Percentiles rank a stretch among this genome's conserved stretches.
Conservation (phyloP, 495 filamentous ascomycete genomes). For the Tuber indicum region DNA sequence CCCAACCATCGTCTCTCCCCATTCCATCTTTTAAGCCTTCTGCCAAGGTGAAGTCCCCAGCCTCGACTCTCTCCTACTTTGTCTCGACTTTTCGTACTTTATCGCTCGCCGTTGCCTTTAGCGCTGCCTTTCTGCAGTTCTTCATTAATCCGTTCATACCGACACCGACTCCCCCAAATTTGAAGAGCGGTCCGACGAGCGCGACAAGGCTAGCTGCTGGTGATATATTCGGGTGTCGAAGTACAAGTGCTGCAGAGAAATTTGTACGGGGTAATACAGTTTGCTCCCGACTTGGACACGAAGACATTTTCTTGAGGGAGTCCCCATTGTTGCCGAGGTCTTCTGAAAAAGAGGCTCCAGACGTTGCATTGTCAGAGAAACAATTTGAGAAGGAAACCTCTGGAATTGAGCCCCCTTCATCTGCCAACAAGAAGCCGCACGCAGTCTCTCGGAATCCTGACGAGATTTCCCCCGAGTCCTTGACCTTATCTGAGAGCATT, state of each 20-base stretch:
- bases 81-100: conserved; percentile 18
- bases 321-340: background rate
- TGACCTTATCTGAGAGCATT: conserved; percentile 12
- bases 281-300: background rate
- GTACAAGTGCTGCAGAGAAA: conserved; percentile 20
- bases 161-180: conserved; percentile 10
- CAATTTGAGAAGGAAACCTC: conserved; percentile 1
- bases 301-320: background rate
- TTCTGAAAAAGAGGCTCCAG: background rate
- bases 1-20: conserved; percentile 16
- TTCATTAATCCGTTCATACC: conserved; percentile 31
- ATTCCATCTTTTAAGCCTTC: conserved; percentile 21
- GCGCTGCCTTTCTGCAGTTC: conserved; percentile 24
- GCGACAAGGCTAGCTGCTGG: conserved; percentile 18
- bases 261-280: conserved; percentile 4
- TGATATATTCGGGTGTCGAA: conserved; percentile 27
- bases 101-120: conserved; percentile 20
- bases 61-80: conserved; percentile 14
- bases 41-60: background rate
- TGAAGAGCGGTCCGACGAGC: conserved; percentile 15
- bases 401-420: conserved; percentile 2
- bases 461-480: conserved; percentile 8
- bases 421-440: background rate
- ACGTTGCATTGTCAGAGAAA: background rate
- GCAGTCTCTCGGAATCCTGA: conserved; percentile 5